Conservation (phyloP, 2,329 filamentous ascomycete species). For the Fusarium agapanthi region DNA sequence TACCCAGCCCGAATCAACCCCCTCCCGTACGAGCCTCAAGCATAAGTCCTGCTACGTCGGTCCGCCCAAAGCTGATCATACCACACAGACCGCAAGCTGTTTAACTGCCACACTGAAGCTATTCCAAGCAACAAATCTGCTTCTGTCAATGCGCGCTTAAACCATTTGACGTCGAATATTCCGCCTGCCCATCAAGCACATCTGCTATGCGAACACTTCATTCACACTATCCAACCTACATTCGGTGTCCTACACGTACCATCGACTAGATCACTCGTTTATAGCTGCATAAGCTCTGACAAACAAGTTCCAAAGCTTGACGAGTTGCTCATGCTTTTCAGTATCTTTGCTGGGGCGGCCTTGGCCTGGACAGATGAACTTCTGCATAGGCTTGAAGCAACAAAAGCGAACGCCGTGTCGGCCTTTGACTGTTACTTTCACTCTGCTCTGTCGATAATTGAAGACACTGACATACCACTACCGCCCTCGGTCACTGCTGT, state of each 20-base stretch:
- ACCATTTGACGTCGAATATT: not conserved
- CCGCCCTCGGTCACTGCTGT: not conserved
- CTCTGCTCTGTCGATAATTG: not conserved
- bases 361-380: slow-evolving; percentile 1
- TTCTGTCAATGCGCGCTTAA: not conserved
- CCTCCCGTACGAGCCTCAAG: not conserved
- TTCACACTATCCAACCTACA: not conserved
- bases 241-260: not conserved
- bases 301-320: not conserved
- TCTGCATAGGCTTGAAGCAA: not conserved
- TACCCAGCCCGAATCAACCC: not conserved
- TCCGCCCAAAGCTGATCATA: not conserved
- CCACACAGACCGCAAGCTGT: not conserved
- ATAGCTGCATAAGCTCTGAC: not conserved
- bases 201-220: not conserved
- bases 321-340: not conserved
- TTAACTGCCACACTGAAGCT: not conserved
- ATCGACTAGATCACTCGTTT: not conserved
- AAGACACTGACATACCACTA: not conserved
- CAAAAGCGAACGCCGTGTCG: not conserved
- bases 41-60: too few species aligned
- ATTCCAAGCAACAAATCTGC: too few species aligned
- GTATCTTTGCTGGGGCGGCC: not conserved
- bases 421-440: not conserved
- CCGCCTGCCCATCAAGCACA: not conserved